These are phyloP conservation scores for Thuja plicata DNA, from an alignment of 83 land plant genomes.

Conservation along the genomic window DNA sequence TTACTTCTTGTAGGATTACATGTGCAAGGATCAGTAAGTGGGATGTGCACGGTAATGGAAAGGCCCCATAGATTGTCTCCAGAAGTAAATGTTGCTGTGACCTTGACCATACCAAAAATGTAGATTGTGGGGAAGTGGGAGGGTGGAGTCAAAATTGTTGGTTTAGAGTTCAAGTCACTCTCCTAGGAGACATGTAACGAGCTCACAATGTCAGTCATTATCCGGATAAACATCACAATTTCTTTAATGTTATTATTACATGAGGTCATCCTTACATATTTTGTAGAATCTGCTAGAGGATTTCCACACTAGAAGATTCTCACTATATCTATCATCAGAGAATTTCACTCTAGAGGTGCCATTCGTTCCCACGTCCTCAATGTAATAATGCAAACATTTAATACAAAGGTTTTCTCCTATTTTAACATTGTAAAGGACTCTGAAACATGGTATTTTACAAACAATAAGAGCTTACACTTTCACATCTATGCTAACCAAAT, in stretches of 20 bases:
- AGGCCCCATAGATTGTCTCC: too few relatives aligned
- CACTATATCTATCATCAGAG: not conserved
- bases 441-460: too few relatives aligned
- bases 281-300: not conserved
- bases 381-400: not conserved
- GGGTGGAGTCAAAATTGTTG: not conserved
- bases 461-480: not conserved
- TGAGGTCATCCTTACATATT: not conserved
- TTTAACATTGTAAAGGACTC: not conserved
- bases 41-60: not conserved
- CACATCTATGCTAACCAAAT: not conserved
- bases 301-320: not conserved
- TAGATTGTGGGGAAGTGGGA: not conserved
- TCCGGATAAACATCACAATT: not conserved
- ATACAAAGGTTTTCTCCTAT: not conserved
- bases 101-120: not conserved
- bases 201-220: not conserved
- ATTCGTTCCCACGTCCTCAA: not conserved
- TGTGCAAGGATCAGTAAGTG: not conserved
- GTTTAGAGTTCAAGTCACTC: not conserved
- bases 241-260: not conserved
- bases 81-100: too few relatives aligned
- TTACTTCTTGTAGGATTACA: not conserved
- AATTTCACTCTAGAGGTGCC: not conserved
- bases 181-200: not conserved